Evolutionary conservation across 805 yeast genomes (phyloP), one percentile per base, ranked within the genome.

Genomic region (Yarrowia hollandica): DNA sequence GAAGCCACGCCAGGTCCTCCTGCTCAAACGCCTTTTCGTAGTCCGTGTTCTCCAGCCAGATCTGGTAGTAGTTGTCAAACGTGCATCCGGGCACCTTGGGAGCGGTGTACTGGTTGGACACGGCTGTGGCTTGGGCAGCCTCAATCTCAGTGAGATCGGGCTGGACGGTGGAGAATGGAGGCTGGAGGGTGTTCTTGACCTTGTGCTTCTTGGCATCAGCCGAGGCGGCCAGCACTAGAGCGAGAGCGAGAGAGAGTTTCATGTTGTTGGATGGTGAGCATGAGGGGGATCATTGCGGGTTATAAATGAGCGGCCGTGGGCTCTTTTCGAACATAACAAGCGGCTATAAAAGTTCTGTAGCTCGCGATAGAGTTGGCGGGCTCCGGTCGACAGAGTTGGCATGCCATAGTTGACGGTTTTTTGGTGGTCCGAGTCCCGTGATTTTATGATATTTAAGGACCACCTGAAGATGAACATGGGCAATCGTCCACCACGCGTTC

Each of bases 41-140:
- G 71, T 78, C 71, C 57, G 82, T 79, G 69, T 77, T 77, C 71
- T 79, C 83, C 62, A 80, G 74, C 77, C 79, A 80, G 63, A 80
- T 75, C 64, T 72, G 71, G 57, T 70, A 68, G 57, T 76, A 67
- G 60, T 79, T 72, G 66, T 76, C 72, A 65, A 75, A 75, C 22
- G 68, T 72, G 7, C 66, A 63, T 62, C 81, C 81, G 14, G 64
- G 60, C 21, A 77, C 78, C 60, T 69, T 63, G 14, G 48, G 48
- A 12, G 33, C 11, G 33, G 48, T 41, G 48, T 41, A 41, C 21
- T 41, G 48, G 48, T 41, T 41, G 33, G 33, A 25, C 15, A 41
- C 48, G 16, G 48, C 48, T 16, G 48, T 41, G 7, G 48, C 48
- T 25, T 31, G 33, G 22, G 48, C 33, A 26, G 48, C 48, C 48